Evolutionary conservation across 371 early-diverging fungal genomes (phyloP).

Genomic region (Saksenaea vasiformis): DNA sequence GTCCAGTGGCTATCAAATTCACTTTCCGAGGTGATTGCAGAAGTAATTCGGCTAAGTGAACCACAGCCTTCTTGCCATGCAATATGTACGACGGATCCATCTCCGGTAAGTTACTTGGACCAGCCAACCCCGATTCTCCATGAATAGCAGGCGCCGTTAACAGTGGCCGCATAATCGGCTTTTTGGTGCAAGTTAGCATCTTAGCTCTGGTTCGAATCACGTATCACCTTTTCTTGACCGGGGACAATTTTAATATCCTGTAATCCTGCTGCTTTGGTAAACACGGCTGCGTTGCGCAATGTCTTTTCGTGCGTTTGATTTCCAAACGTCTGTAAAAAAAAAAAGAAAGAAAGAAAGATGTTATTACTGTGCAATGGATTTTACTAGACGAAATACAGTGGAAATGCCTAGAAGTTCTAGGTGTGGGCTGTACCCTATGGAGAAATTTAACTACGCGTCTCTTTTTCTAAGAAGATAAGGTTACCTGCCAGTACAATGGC

Average conservation of each 20-base stretch:
- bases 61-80: slow-evolving; percentile 19
- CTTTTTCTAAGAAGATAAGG: not conserved
- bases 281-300: slow-evolving; percentile 8
- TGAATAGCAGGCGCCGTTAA: slow-evolving; percentile 26
- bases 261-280: slow-evolving; percentile 26
- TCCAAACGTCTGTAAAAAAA: slow-evolving; percentile 6
- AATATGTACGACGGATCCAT: slow-evolving; percentile 16
- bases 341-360: too few relatives aligned
- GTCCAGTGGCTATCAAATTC: slow-evolving; percentile 32
- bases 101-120: slow-evolving; percentile 21
- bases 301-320: slow-evolving; percentile 20
- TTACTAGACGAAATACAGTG: slow-evolving; percentile 1
- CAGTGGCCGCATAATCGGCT: slow-evolving; percentile 13
- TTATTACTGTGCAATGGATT: not conserved
- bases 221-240: slow-evolving; percentile 15
- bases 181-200: not conserved
- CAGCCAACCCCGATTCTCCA: slow-evolving; percentile 34
- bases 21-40: slow-evolving; percentile 16
- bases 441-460: not conserved
- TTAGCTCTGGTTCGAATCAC: not conserved
- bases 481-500: slow-evolving; percentile 4
- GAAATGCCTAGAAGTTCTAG: slow-evolving; percentile 16
- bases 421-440: slow-evolving; percentile 13
- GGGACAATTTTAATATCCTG: slow-evolving; percentile 24
- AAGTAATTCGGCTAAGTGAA: slow-evolving; percentile 25